Evolutionary conservation across 1,139 yeast genomes (phyloP).

Genomic region (Lodderomyces jiufengensis): DNA sequence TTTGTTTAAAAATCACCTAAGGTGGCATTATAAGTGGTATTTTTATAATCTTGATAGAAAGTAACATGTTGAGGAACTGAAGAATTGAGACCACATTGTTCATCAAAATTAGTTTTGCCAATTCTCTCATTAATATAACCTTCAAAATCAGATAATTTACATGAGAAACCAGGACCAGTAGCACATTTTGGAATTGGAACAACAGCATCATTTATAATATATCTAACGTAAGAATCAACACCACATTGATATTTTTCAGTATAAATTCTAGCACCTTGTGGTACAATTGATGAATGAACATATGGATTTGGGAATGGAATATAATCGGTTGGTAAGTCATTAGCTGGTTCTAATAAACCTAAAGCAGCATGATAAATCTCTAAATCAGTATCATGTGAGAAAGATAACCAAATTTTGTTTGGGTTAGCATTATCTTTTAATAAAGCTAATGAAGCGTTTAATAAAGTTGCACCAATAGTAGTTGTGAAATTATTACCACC

Average conservation of each 20-base stretch:
- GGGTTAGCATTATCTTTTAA: conserved; percentile 26
- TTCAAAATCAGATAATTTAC: conserved; percentile 41
- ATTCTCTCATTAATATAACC: conserved; percentile 27
- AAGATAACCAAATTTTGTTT: conserved; percentile 42
- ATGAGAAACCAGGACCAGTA: conserved; percentile 57
- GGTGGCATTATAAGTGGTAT: conserved; percentile 25
- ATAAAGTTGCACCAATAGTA: conserved; percentile 44
- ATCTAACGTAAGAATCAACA: conserved; percentile 42
- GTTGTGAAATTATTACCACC: conserved; percentile 45
- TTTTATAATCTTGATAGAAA: conserved; percentile 35
- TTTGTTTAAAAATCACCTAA: conserved; percentile 14
- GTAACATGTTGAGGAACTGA: conserved; percentile 29
- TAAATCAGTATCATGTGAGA: conserved; percentile 60
- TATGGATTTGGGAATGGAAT: conserved; percentile 42
- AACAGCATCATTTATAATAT: conserved; percentile 55
- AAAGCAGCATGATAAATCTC: conserved; percentile 48
- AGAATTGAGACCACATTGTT: conserved; percentile 36
- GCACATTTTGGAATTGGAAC: conserved; percentile 49
- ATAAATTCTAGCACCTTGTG: conserved; percentile 54
- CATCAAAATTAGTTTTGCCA: conserved; percentile 23
- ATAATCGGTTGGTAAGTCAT: conserved; percentile 19
- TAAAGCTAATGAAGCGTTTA: conserved; percentile 46
- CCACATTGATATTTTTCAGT: conserved; percentile 47
- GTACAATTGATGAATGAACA: conserved; percentile 46
- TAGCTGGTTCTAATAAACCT: conserved; percentile 38